Evolutionary conservation across 306 rosid species (phyloP), one percentile per base, ranked within the genome.

Genomic region (Mimosa pudica): DNA sequence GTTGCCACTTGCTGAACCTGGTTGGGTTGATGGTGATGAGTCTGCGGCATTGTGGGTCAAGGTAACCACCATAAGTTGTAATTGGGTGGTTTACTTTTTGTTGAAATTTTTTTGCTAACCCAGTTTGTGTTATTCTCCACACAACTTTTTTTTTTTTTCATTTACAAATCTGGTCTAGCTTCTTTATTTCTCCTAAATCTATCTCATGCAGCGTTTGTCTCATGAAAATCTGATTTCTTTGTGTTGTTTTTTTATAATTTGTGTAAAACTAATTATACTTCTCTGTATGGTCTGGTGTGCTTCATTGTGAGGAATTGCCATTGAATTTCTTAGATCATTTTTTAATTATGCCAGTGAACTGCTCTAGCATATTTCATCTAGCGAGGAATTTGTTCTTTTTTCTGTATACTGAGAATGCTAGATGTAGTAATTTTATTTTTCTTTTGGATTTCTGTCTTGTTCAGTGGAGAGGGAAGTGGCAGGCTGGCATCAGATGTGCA

Each of bases 381-480:
- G 79, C 54, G 44, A 77, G 17, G 5, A 65, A 49, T 70, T 49
- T 17, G 42, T 36, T 73, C 74, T 82, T 66, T 76, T 52, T 18
- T 41, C 41, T 51, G 71, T 35, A 57, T 71, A 67, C 54, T 36
- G 55, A 60, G 71, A 63, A 30, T 80, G 77, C 62, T 32, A 71
- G 78, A 75, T 51, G 49, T 75, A 48, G 82, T 87, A 65, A 85
- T 73, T 73, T 61, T 81, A 55, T n/a, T 79, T 78, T 80, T 66
- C 45, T 68, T 69, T 83, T 58, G 60, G 52, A 45, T 41, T 82
- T 71, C 51, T 79, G 46, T 84, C 84, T 75, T 55, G 69, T 85
- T 85, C 84, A 96, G 99, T 90, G 99, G 97, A 90, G 99, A 82
- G 99, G 99, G 77, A 96, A 90, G 87, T 93, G 99, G 99, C 93